Percentiles rank a stretch among this genome's conserved stretches.
phyloP scores from a whole-genome alignment of 208 protist genomes.

The Crithidia fasciculata region DNA sequence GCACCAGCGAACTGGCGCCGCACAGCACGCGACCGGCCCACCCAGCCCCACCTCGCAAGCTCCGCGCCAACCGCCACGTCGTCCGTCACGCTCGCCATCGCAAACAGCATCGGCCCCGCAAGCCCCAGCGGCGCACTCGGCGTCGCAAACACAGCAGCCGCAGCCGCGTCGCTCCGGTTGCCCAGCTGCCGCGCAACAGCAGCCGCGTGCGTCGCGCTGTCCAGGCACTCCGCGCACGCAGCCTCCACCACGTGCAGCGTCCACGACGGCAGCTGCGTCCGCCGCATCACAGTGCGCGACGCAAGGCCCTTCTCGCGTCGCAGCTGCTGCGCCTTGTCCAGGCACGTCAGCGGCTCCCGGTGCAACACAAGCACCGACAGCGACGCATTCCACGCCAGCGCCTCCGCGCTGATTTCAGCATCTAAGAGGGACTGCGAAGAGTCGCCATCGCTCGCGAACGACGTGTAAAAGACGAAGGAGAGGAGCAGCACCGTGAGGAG shows the following conservation, averaged over 20 bases:
- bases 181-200: conserved; percentile 1
- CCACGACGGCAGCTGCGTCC: conserved; percentile 15
- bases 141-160: conserved; percentile 12
- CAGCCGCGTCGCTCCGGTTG: neutral
- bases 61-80: conserved; percentile 16
- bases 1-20: conserved; percentile 15
- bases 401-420: neutral
- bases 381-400: neutral
- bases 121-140: conserved; percentile 9
- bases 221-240: conserved; percentile 2
- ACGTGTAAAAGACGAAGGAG: too few relatives aligned
- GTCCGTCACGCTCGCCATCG: conserved; percentile 31
- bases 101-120: conserved; percentile 22
- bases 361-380: neutral
- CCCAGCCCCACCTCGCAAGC: conserved; percentile 18
- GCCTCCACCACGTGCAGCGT: conserved; percentile 13
- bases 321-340: neutral
- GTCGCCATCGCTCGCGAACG: too few relatives aligned
- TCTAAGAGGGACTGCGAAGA: too few relatives aligned
- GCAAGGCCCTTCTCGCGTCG: neutral
- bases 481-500: too few relatives aligned
- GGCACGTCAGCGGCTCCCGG: neutral
- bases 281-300: neutral
- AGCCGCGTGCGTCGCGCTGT: conserved; percentile 4
- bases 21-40: conserved; percentile 4